phyloP scores from a whole-genome alignment of 805 yeast species.

The Saccharomycopsis synnaedendra region DNA sequence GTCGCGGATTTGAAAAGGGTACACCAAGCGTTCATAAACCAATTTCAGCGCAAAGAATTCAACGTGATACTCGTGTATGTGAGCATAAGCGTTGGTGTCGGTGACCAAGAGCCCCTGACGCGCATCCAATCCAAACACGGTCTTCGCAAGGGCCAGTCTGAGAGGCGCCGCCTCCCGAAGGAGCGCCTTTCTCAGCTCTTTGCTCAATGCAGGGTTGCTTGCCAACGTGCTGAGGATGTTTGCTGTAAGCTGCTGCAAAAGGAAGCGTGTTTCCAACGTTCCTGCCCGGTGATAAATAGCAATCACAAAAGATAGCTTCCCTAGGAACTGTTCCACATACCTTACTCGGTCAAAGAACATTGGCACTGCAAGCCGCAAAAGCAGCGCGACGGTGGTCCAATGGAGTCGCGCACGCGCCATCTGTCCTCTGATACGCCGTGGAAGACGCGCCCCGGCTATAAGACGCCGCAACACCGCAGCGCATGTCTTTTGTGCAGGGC shows the following conservation, averaged over 20 bases:
- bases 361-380: conserved; percentile 51
- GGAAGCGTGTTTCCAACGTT: conserved; percentile 27
- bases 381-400: conserved; percentile 62
- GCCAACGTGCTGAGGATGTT: conserved; percentile 42
- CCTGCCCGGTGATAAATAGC: conserved; percentile 30
- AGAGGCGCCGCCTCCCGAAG: conserved; percentile 30
- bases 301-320: conserved; percentile 60
- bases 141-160: conserved; percentile 18
- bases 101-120: not conserved
- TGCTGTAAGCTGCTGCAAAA: conserved; percentile 34
- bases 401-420: conserved; percentile 37
- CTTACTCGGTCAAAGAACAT: conserved; percentile 60
- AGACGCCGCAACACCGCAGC: conserved; percentile 51
- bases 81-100: not conserved
- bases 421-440: conserved; percentile 30
- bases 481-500: conserved; percentile 66
- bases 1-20: conserved; percentile 5
- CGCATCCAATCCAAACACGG: conserved; percentile 3
- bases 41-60: not conserved
- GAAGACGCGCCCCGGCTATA: conserved; percentile 39
- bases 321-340: conserved; percentile 51
- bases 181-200: not conserved
- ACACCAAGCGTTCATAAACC: not conserved
- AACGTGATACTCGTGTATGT: not conserved
- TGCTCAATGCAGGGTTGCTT: conserved; percentile 30